Conservation (phyloP, 2,329 filamentous ascomycete genomes). For the Penicillium sp. region DNA sequence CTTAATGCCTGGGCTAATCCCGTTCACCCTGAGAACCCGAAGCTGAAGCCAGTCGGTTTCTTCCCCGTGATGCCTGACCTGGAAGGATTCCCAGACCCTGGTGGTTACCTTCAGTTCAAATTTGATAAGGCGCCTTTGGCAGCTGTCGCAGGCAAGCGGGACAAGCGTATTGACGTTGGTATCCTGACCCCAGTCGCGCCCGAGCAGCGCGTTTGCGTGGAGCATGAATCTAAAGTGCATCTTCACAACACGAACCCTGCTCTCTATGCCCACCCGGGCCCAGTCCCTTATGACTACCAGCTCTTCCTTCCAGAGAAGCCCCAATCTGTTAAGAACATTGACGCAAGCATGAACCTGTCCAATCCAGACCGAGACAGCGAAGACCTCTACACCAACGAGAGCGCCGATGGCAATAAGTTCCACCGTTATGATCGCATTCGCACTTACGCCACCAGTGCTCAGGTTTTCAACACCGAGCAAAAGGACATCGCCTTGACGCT, state of each 20-base stretch:
- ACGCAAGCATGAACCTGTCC: slow-evolving; percentile 53
- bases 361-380: slow-evolving; percentile 54
- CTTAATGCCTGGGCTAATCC: slow-evolving; percentile 59
- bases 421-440: slow-evolving; percentile 58
- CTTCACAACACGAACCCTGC: slow-evolving; percentile 50
- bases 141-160: slow-evolving; percentile 48
- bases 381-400: slow-evolving; percentile 47
- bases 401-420: slow-evolving; percentile 42
- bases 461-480: slow-evolving; percentile 50
- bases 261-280: slow-evolving; percentile 51
- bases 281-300: slow-evolving; percentile 57
- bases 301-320: slow-evolving; percentile 55
- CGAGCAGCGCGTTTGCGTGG: slow-evolving; percentile 47
- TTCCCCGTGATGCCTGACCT: slow-evolving; percentile 62
- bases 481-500: slow-evolving; percentile 58
- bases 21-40: slow-evolving; percentile 57
- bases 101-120: slow-evolving; percentile 59
- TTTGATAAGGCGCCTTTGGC: slow-evolving; percentile 59
- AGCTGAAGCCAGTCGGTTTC: slow-evolving; percentile 56
- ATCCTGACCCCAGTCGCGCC: slow-evolving; percentile 53
- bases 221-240: slow-evolving; percentile 47
- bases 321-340: slow-evolving; percentile 49
- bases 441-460: slow-evolving; percentile 59
- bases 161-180: slow-evolving; percentile 58
- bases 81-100: slow-evolving; percentile 57